phyloP scores from a whole-genome alignment of 2,329 filamentous ascomycete species.

The Zymoseptoria passerinii region DNA sequence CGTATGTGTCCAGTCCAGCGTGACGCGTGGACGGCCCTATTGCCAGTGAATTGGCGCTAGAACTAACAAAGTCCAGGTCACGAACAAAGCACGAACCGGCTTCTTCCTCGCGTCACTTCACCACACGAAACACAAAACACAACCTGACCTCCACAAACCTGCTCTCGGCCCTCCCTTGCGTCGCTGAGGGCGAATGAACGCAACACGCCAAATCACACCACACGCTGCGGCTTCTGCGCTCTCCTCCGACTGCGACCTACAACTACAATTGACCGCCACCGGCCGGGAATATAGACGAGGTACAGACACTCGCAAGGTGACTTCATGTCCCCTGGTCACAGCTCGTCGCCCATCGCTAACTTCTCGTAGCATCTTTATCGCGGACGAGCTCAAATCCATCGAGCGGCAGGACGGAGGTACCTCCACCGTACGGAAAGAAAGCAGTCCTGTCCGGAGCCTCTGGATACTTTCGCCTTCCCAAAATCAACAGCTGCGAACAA shows the following conservation, averaged over 20 bases:
- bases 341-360: too few species aligned
- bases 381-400: not conserved
- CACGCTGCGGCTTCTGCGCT: too few species aligned
- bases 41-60: not conserved
- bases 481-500: too few species aligned
- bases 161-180: too few species aligned
- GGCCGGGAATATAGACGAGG: too few species aligned
- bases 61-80: not conserved
- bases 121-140: not conserved
- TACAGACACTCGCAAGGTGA: not conserved
- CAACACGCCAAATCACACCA: too few species aligned
- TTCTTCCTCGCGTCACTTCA: not conserved
- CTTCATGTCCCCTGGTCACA: not conserved
- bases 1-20: not conserved
- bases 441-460: constrained; percentile 1
- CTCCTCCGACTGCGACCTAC: too few species aligned
- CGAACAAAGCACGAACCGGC: not conserved
- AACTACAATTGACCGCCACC: too few species aligned
- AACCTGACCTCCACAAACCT: too few species aligned
- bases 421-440: constrained; percentile 2
- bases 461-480: constrained; percentile 4
- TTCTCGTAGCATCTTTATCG: not conserved
- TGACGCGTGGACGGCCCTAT: too few species aligned
- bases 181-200: too few species aligned
- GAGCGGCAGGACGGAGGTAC: constrained; percentile 2